Conservation (phyloP, 2,329 filamentous ascomycete species). For the Trichoderma gracile region DNA sequence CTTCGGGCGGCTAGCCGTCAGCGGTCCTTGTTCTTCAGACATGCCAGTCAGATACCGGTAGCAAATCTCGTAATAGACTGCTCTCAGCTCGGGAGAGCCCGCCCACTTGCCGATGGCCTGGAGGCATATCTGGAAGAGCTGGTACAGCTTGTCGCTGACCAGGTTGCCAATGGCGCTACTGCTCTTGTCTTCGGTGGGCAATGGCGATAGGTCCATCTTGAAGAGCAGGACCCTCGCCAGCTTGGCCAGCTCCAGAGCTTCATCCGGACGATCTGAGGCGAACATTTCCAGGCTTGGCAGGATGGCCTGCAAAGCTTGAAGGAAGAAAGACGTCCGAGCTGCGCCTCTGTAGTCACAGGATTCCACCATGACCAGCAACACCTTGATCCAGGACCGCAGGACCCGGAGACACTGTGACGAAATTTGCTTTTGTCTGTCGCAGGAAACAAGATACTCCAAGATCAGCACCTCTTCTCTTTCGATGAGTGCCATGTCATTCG, state of each 20-base stretch:
- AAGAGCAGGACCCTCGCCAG: conserved; percentile 73
- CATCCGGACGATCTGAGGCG: conserved; percentile 65
- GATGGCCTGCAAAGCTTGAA: conserved; percentile 84
- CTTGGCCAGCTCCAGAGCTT: conserved; percentile 74
- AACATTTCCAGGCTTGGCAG: conserved; percentile 83
- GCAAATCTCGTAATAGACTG: conserved; percentile 88
- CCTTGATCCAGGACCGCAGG: conserved; percentile 79
- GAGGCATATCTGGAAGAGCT: conserved; percentile 86
- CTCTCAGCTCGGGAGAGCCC: conserved; percentile 69
- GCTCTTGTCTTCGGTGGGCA: conserved; percentile 44
- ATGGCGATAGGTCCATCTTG: conserved; percentile 61
- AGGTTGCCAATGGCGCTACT: conserved; percentile 62
- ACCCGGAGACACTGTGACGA: conserved; percentile 62
- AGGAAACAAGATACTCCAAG: conserved; percentile 60
- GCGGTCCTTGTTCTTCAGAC: conserved; percentile 51
- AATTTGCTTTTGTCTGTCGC: conserved; percentile 64
- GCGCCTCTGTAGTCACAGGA: conserved; percentile 75
- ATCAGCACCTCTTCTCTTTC: conserved; percentile 62
- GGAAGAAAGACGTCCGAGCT: conserved; percentile 72
- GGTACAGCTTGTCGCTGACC: conserved; percentile 84
- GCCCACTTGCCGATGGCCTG: conserved; percentile 74
- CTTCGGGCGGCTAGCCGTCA: conserved; percentile 53
- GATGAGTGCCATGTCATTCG: conserved; percentile 52
- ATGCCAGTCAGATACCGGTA: conserved; percentile 80
- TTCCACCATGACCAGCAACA: conserved; percentile 80